A percentile compares a stretch with the other conserved stretches of the same genome.
Evolutionary conservation across 2,329 filamentous ascomycete genomes (phyloP).

Genomic region (Polychaeton citri): DNA sequence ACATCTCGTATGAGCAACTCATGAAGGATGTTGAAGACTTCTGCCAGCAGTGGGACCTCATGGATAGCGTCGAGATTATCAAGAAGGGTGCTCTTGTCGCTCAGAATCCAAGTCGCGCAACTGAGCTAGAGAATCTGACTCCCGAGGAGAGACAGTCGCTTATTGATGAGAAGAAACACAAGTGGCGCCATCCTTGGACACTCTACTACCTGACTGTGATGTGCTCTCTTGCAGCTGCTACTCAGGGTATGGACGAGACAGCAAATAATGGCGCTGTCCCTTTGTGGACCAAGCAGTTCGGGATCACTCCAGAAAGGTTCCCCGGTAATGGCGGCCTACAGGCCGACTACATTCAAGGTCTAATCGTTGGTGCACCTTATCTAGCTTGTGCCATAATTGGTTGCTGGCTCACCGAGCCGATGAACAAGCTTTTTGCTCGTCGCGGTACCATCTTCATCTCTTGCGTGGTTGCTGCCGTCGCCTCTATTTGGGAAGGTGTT

Average conservation of each 20-base stretch:
- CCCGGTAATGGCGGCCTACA: background rate
- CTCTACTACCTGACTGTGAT: slow-evolving; percentile 37
- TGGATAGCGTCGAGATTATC: slow-evolving; percentile 30
- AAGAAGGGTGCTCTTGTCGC: slow-evolving; percentile 40
- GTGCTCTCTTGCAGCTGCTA: slow-evolving; percentile 41
- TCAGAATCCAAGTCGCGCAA: slow-evolving; percentile 36
- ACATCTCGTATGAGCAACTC: slow-evolving; percentile 37
- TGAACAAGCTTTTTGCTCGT: slow-evolving; percentile 46
- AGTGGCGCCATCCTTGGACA: slow-evolving; percentile 37
- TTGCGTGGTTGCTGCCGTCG: slow-evolving; percentile 28
- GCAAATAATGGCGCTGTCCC: slow-evolving; percentile 28
- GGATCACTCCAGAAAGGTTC: background rate
- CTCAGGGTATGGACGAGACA: slow-evolving; percentile 37
- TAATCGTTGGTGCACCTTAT: slow-evolving; percentile 33
- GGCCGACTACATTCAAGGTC: slow-evolving; percentile 15
- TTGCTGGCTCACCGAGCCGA: slow-evolving; percentile 41
- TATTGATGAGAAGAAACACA: slow-evolving; percentile 32
- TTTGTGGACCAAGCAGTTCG: slow-evolving; percentile 5
- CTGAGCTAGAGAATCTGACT: slow-evolving; percentile 33
- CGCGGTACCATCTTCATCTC: slow-evolving; percentile 52
- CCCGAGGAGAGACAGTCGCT: slow-evolving; percentile 31
- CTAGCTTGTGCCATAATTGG: slow-evolving; percentile 31
- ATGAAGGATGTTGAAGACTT: slow-evolving; percentile 38
- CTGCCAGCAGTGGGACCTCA: slow-evolving; percentile 22
- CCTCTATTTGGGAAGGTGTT: slow-evolving; percentile 30